Conservation (phyloP, 1,284 basidiomycete species). For the Cryptococcus amylolentus region DNA sequence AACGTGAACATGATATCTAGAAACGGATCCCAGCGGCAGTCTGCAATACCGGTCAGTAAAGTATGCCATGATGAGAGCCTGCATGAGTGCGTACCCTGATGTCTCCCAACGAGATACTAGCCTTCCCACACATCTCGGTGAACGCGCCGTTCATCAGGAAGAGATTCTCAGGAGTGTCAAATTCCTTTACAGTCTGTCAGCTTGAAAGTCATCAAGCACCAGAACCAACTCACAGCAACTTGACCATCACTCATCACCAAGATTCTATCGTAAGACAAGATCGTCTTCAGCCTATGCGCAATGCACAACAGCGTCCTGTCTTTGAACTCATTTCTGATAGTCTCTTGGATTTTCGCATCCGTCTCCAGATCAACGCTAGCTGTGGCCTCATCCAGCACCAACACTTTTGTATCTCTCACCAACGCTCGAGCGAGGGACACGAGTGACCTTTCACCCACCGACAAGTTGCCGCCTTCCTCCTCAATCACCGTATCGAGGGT, state of each 20-base stretch:
- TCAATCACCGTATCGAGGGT: slow-evolving; percentile 76
- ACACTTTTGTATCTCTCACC: slow-evolving; percentile 55
- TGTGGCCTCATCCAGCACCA: slow-evolving; percentile 60
- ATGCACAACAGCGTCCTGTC: slow-evolving; percentile 65
- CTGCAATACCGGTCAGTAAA: background rate
- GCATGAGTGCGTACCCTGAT: slow-evolving; percentile 44
- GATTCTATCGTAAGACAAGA: slow-evolving; percentile 74
- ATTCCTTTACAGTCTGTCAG: slow-evolving; percentile 56
- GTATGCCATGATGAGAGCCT: no score
- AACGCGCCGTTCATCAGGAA: slow-evolving; percentile 71
- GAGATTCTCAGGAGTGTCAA: slow-evolving; percentile 71
- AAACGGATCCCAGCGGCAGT: slow-evolving; percentile 4
- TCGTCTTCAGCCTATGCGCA: slow-evolving; percentile 68
- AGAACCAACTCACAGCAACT: slow-evolving; percentile 50
- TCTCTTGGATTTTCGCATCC: slow-evolving; percentile 66
- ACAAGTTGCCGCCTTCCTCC: slow-evolving; percentile 76
- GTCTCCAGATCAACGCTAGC: slow-evolving; percentile 62
- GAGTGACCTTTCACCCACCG: slow-evolving; percentile 63
- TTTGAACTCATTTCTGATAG: slow-evolving; percentile 64
- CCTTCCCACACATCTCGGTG: slow-evolving; percentile 69
- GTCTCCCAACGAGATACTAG: slow-evolving; percentile 65
- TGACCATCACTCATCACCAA: slow-evolving; percentile 65
- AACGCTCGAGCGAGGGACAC: slow-evolving; percentile 69
- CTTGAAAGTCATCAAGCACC: background rate
- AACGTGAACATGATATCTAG: background rate